Percentiles rank a stretch among this genome's conserved stretches.
Evolutionary conservation across 805 yeast genomes (phyloP).

Genomic region (Cyberlindnera saturnus): DNA sequence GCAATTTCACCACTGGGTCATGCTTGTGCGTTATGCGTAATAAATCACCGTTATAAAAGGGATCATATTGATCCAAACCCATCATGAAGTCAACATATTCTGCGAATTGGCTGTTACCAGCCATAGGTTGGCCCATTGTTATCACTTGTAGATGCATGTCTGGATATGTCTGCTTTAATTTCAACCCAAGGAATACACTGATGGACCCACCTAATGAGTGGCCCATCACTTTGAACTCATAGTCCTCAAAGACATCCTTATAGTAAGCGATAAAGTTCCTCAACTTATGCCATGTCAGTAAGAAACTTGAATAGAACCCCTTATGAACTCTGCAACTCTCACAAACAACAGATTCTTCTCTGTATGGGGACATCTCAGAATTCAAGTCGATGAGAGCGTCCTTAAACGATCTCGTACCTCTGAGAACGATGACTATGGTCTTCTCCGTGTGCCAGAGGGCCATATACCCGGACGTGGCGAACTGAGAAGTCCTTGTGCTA

Average conservation of each 20-base stretch:
- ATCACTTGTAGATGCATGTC: slow-evolving; percentile 1
- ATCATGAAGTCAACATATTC: slow-evolving; percentile 11
- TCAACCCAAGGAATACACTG: slow-evolving; percentile 11
- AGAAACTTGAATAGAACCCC: slow-evolving; percentile 17
- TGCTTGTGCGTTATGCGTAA: slow-evolving; percentile 20
- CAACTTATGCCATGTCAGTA: slow-evolving; percentile 10
- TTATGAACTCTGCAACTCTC: slow-evolving; percentile 19
- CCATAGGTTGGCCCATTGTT: slow-evolving; percentile 25
- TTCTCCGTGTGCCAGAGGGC: slow-evolving; percentile 12
- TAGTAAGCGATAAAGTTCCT: neutral
- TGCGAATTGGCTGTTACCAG: slow-evolving; percentile 17
- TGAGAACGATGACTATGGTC: slow-evolving; percentile 10
- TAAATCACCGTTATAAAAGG: slow-evolving; percentile 4
- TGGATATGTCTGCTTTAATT: slow-evolving; percentile 1
- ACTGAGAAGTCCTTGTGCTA: neutral
- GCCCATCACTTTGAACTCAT: slow-evolving; percentile 17
- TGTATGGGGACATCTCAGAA: slow-evolving; percentile 19
- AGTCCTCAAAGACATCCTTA: slow-evolving; percentile 2
- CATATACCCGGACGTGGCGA: slow-evolving; percentile 21
- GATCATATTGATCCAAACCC: neutral
- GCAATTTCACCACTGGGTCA: slow-evolving; percentile 24
- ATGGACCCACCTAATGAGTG: slow-evolving; percentile 26
- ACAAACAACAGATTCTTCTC: slow-evolving; percentile 5
- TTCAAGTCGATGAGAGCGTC: slow-evolving; percentile 21
- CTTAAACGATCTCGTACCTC: slow-evolving; percentile 24